Evolutionary conservation across 2,329 filamentous ascomycete species (phyloP), one percentile per base, ranked within the genome.

Genomic region (Penicillium digitatum): DNA sequence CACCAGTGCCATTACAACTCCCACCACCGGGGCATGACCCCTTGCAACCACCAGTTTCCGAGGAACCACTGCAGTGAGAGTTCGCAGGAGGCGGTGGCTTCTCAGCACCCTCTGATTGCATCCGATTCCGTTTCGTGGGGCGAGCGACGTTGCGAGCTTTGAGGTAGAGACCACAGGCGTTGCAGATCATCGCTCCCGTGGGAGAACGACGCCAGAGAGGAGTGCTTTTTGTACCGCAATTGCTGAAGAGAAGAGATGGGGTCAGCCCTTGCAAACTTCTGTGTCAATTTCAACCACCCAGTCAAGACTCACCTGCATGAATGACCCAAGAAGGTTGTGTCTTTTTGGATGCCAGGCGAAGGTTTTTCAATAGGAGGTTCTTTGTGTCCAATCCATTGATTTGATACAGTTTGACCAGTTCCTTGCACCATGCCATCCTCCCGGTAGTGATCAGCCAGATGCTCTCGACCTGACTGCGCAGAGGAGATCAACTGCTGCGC

Each of bases 21-120:
- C 94, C 94, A 59, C 93, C 93, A 35, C 94, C 94, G 14, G 94
- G 94, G 72, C 94, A 99, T 12, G 92, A 95, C n/a, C 94, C 94
- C 40, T 85, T 83, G 5, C 86, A 63, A 71, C 68, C 48, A 72
- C 64, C 62, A 43, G 64, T 64, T 48, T 60, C 59, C 14, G 64
- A 60, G 12, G 59, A 48, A 35, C 74, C 74, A 5, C 72, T 62
- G 10, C 47, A 44, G 26, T 56, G 61, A 12, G 59, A 73, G 57
- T 72, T 69, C 43, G 63, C 58, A 37, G 74, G 64, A 20, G 52
- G 47, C 24, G 58, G 62, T 22, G 62, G 56, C 27, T 64, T 62
- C 29, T 68, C 66, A 10, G 50, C 42, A 44, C 57, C 59, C 32
- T 68, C 65, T 0, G 66, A 47, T 50, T 72, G 70, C 16, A 61